phyloP scores from a whole-genome alignment of 768 basidiomycete genomes.

The Hydnum rufescens region DNA sequence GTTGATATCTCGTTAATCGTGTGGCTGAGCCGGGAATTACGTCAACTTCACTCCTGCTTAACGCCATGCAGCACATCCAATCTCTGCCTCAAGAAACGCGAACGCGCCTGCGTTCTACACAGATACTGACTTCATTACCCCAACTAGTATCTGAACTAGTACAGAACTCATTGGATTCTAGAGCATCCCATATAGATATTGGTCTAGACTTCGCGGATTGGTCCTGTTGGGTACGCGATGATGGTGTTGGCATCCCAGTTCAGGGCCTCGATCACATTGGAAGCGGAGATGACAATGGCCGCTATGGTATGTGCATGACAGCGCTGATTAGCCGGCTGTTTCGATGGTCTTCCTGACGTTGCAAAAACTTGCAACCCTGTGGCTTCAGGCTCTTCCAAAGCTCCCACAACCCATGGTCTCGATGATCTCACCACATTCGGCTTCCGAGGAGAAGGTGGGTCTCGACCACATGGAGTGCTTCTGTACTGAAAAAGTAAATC shows the following conservation, averaged over 20 bases:
- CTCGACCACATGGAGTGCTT: too few species aligned
- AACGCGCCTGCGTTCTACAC: slow-evolving; percentile 55
- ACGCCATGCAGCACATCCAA: background rate
- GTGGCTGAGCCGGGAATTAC: background rate
- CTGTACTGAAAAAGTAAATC: too few species aligned
- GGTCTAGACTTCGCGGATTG: slow-evolving; percentile 58
- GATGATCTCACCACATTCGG: slow-evolving; percentile 52
- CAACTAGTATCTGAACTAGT: slow-evolving; percentile 69
- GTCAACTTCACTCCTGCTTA: background rate
- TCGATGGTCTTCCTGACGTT: too few species aligned
- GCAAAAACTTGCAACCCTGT: background rate
- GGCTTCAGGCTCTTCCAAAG: slow-evolving; percentile 59
- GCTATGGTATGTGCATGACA: slow-evolving; percentile 53
- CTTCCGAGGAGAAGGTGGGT: slow-evolving; percentile 78
- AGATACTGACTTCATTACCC: slow-evolving; percentile 64
- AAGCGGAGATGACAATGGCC: slow-evolving; percentile 18
- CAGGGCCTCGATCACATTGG: slow-evolving; percentile 37
- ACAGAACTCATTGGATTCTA: slow-evolving; percentile 80
- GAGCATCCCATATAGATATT: slow-evolving; percentile 44
- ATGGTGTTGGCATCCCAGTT: slow-evolving; percentile 57
- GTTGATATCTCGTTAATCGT: too few species aligned
- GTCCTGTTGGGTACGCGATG: slow-evolving; percentile 70
- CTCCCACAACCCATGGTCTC: slow-evolving; percentile 31
- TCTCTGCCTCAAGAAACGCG: slow-evolving; percentile 38
- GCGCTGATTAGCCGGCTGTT: too few species aligned